Evolutionary conservation across 345 rosid species (phyloP).

Genomic region (Punica granatum): DNA sequence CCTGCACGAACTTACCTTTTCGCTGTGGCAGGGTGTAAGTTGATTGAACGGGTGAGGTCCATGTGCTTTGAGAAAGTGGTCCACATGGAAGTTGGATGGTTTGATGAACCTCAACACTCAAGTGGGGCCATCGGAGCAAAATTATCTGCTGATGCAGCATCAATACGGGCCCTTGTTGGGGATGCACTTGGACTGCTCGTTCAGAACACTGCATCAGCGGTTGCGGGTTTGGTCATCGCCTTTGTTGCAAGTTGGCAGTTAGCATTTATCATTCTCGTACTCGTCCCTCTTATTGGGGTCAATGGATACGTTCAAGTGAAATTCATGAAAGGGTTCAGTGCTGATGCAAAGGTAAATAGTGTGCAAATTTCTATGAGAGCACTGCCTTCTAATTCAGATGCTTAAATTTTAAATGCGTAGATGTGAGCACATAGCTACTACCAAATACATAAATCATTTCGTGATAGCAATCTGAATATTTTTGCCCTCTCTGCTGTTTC

Average conservation of each 20-base stretch:
- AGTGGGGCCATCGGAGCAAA: slow-evolving; percentile 87
- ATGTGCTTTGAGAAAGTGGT: slow-evolving; percentile 78
- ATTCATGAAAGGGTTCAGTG: slow-evolving; percentile 75
- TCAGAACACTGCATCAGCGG: slow-evolving; percentile 51
- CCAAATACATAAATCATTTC: too few species aligned
- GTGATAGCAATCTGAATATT: too few species aligned
- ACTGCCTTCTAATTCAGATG: not conserved
- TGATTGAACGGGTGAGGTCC: slow-evolving; percentile 56
- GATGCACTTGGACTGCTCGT: slow-evolving; percentile 63
- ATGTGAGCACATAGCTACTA: too few species aligned
- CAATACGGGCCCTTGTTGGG: slow-evolving; percentile 65
- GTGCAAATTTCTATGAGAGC: not conserved
- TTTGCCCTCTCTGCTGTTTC: slow-evolving; percentile 17
- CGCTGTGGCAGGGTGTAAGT: slow-evolving; percentile 60
- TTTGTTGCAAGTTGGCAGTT: slow-evolving; percentile 69
- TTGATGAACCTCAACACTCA: slow-evolving; percentile 68
- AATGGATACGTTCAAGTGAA: slow-evolving; percentile 54
- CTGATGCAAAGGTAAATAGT: slow-evolving; percentile 62
- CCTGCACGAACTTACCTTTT: slow-evolving; percentile 54
- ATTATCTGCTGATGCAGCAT: slow-evolving; percentile 81
- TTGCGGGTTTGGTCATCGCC: slow-evolving; percentile 67
- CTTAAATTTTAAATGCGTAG: not conserved
- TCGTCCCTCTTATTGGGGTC: slow-evolving; percentile 62
- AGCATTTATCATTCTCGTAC: slow-evolving; percentile 48
- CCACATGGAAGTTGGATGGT: slow-evolving; percentile 85